phyloP scores from a whole-genome alignment of 2,329 filamentous ascomycete species.

The Tolypocladium tropicale region DNA sequence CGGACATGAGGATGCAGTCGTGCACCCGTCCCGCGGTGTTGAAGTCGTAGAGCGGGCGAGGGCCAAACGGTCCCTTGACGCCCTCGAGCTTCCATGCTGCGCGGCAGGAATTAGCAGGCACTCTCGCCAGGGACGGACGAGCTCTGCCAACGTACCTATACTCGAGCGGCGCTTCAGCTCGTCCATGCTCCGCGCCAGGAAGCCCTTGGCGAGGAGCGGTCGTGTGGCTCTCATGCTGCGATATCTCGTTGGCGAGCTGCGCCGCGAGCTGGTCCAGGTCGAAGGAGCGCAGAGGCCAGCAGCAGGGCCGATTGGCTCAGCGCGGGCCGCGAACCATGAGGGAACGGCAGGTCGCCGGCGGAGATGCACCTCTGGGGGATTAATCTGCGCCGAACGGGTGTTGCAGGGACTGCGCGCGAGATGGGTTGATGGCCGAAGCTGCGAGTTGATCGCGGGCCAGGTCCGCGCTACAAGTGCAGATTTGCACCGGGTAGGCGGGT shows the following conservation, averaged over 20 bases:
- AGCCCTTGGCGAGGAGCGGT: slow-evolving; percentile 37
- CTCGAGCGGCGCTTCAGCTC: slow-evolving; percentile 47
- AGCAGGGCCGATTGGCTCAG: slow-evolving; percentile 19
- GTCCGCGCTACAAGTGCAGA: background rate
- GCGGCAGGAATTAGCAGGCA: background rate
- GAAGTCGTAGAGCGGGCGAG: slow-evolving; percentile 58
- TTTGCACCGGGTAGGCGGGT: background rate
- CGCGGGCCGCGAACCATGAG: slow-evolving; percentile 12
- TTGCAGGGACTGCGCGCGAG: background rate
- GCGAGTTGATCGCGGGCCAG: background rate
- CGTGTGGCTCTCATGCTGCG: slow-evolving; percentile 37
- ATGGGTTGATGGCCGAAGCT: background rate
- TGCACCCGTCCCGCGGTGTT: slow-evolving; percentile 33
- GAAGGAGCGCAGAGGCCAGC: background rate
- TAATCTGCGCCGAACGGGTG: background rate
- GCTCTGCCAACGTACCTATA: slow-evolving; percentile 32
- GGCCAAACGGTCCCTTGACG: slow-evolving; percentile 52
- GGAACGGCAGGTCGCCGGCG: background rate
- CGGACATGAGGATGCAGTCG: slow-evolving; percentile 70
- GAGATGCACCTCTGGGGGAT: background rate
- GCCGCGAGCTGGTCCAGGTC: background rate
- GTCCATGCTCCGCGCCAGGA: slow-evolving; percentile 47
- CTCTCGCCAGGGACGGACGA: background rate
- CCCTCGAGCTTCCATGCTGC: slow-evolving; percentile 60
- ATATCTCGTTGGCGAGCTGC: background rate